phyloP scores from a whole-genome alignment of 139 green algal species.

The Coccomyxa sp. region DNA sequence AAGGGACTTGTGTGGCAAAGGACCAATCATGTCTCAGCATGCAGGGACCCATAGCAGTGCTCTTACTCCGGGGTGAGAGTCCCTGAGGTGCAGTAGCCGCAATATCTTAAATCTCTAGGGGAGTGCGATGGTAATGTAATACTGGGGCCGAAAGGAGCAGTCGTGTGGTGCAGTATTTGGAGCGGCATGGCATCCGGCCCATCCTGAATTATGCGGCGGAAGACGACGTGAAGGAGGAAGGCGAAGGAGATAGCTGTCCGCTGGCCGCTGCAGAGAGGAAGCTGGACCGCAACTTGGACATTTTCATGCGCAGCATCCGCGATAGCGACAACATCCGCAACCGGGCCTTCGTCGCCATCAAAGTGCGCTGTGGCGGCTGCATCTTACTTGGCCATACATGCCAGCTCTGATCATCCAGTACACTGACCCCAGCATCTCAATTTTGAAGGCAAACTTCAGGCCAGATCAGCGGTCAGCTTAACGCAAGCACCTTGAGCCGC shows the following conservation, averaged over 20 bases:
- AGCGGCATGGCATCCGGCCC: constrained; percentile 27
- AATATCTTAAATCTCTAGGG: too few relatives aligned
- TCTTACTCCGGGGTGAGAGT: neutral
- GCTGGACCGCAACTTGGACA: constrained; percentile 57
- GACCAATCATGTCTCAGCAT: neutral
- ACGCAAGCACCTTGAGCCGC: neutral
- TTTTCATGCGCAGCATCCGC: constrained; percentile 56
- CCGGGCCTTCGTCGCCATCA: constrained; percentile 70
- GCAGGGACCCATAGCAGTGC: neutral
- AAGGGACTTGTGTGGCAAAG: neutral
- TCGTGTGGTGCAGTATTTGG: constrained; percentile 28
- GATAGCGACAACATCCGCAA: constrained; percentile 39
- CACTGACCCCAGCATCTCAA: neutral
- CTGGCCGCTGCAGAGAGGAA: constrained; percentile 14
- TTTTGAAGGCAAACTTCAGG: too few relatives aligned
- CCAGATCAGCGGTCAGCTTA: neutral
- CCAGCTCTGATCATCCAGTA: neutral
- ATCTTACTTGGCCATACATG: neutral
- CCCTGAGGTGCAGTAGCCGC: neutral
- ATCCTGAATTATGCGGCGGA: constrained; percentile 65
- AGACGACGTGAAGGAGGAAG: constrained; percentile 28
- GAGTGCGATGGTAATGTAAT: neutral
- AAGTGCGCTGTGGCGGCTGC: too few relatives aligned
- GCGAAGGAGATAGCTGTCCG: neutral
- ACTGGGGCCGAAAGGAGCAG: constrained; percentile 42